These are phyloP conservation scores for Astragalus glycyphyllos DNA, from an alignment of 306 rosid genomes.

Conservation along the genomic window DNA sequence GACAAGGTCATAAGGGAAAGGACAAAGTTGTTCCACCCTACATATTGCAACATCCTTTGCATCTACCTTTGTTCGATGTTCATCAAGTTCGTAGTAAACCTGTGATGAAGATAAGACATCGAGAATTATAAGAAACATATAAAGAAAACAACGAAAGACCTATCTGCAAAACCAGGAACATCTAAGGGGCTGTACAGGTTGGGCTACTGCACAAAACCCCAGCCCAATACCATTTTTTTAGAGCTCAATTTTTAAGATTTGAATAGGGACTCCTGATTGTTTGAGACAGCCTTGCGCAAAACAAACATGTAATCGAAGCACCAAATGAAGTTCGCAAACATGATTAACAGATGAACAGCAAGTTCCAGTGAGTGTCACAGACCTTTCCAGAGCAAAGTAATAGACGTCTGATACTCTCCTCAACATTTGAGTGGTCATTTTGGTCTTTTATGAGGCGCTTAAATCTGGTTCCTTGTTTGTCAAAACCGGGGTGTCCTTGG, in stretches of 20 bases:
- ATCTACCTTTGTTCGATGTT: conserved; percentile 60
- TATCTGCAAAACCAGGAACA: not conserved
- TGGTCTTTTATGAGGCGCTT: conserved; percentile 91
- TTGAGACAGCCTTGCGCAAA: too few relatives aligned
- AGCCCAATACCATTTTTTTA: too few relatives aligned
- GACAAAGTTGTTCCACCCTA: conserved; percentile 95
- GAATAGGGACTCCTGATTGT: too few relatives aligned
- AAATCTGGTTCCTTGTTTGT: conserved; percentile 95
- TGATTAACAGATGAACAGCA: not conserved
- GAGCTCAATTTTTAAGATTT: too few relatives aligned
- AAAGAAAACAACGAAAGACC: not conserved
- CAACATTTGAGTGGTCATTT: conserved; percentile 74
- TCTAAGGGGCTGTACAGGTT: too few relatives aligned
- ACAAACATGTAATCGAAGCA: not conserved
- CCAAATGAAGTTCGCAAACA: not conserved
- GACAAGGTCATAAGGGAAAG: conserved; percentile 89
- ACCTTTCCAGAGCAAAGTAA: conserved; percentile 96
- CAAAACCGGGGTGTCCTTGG: conserved; percentile 94
- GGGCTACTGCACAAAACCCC: too few relatives aligned
- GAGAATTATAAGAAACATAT: conserved; percentile 18
- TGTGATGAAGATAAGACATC: conserved; percentile 38
- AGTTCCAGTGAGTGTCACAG: conserved; percentile 19
- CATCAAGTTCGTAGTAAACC: conserved; percentile 95
- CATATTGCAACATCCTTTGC: conserved; percentile 91
- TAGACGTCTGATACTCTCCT: conserved; percentile 81